These are phyloP conservation scores for Globisporangium lucens DNA, from an alignment of 352 stramenopile species.

Conservation along the genomic window DNA sequence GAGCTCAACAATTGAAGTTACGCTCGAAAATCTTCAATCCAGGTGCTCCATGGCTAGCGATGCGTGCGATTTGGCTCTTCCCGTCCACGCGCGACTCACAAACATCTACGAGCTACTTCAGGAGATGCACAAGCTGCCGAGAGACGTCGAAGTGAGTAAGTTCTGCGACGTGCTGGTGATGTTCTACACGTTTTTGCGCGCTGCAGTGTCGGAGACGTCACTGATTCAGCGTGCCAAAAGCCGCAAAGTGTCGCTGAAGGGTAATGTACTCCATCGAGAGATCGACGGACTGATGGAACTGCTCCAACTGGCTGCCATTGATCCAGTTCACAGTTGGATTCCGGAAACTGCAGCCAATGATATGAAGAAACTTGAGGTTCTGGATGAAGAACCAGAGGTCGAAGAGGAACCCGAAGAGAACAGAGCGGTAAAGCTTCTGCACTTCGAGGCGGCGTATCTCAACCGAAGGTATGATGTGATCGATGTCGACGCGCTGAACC, in stretches of 20 bases:
- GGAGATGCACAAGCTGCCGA: neutral
- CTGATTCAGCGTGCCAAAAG: constrained; percentile 3
- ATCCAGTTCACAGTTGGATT: constrained; percentile 4
- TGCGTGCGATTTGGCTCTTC: no score
- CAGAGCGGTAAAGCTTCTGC: neutral
- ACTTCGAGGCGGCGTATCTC: neutral
- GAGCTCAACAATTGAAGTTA: no score
- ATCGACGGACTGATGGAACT: neutral
- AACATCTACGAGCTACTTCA: constrained; percentile 5
- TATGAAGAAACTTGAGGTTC: neutral
- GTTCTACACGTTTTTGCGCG: constrained; percentile 4
- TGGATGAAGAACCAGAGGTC: neutral
- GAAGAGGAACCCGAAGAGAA: neutral
- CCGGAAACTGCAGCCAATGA: neutral
- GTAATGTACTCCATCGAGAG: constrained; percentile 9
- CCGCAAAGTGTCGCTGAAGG: constrained; percentile 1
- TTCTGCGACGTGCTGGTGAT: constrained; percentile 3
- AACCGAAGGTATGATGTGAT: neutral
- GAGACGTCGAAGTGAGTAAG: neutral
- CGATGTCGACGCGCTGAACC: neutral
- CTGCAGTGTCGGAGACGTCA: neutral
- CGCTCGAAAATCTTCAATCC: no score
- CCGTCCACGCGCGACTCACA: neutral
- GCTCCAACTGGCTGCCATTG: neutral
- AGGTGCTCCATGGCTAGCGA: no score